These are phyloP conservation scores for Primulina eburnea DNA, from an alignment of 257 asterid species.

Conservation along the genomic window DNA sequence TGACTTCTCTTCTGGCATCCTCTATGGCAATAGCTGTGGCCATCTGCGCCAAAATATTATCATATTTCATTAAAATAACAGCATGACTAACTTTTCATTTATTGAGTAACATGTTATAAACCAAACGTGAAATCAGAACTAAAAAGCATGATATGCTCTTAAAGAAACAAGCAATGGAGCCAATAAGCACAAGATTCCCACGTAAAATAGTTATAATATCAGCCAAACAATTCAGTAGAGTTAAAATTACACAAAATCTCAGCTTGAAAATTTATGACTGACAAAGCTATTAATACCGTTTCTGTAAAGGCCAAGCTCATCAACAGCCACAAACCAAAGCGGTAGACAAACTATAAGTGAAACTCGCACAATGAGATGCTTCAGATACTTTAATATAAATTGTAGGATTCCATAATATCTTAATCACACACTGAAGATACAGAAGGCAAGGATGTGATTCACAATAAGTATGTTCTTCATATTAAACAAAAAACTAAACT, in stretches of 20 bases:
- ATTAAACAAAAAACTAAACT: not conserved
- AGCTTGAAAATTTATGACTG: slow-evolving; percentile 1
- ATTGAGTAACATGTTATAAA: slow-evolving; percentile 6
- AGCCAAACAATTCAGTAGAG: slow-evolving; percentile 1
- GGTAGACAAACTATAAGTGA: not conserved
- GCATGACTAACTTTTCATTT: not conserved
- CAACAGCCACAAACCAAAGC: not conserved
- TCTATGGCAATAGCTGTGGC: slow-evolving; percentile 65
- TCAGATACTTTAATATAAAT: slow-evolving; percentile 1
- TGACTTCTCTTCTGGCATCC: slow-evolving; percentile 69
- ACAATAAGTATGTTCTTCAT: not conserved
- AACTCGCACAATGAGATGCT: not conserved
- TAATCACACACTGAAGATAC: not conserved
- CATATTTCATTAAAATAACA: not conserved
- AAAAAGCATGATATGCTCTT: not conserved
- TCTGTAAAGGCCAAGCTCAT: not conserved
- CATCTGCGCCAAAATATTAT: slow-evolving; percentile 45
- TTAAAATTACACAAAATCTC: slow-evolving; percentile 5
- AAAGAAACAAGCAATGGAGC: not conserved
- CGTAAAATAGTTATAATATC: not conserved
- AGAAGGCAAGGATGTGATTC: not conserved
- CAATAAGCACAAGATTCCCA: not conserved
- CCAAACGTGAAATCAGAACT: not conserved
- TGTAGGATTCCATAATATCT: not conserved
- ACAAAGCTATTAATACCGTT: not conserved